These are phyloP conservation scores for Gossypioides kirkii DNA, from an alignment of 345 rosid genomes.

Conservation along the genomic window DNA sequence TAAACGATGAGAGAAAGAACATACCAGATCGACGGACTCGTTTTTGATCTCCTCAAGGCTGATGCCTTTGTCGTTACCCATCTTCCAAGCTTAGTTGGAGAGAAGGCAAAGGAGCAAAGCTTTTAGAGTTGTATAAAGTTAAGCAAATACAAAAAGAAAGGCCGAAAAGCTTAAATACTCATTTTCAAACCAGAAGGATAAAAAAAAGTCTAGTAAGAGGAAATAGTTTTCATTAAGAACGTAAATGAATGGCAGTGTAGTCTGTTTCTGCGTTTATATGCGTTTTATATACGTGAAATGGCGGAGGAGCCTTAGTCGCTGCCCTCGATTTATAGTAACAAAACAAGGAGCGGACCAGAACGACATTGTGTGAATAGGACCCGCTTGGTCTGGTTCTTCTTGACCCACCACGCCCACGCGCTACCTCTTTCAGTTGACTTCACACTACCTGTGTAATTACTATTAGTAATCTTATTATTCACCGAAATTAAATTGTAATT, in stretches of 20 bases:
- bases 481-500: too few species aligned
- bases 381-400: background rate
- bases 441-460: background rate
- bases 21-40: constrained; percentile 46
- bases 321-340: constrained; percentile 2
- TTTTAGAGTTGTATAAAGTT: background rate
- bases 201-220: background rate
- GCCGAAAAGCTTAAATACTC: background rate
- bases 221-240: background rate
- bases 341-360: background rate
- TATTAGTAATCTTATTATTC: background rate
- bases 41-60: constrained; percentile 43
- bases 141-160: background rate
- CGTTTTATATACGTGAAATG: background rate
- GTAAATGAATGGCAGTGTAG: background rate
- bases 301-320: constrained; percentile 11
- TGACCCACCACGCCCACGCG: background rate
- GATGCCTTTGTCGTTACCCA: constrained; percentile 27
- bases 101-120: background rate
- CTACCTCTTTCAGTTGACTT: background rate
- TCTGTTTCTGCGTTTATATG: background rate
- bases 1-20: background rate
- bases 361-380: background rate
- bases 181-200: background rate
- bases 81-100: background rate